A percentile compares a stretch with the other conserved stretches of the same genome.
Evolutionary conservation across 169 alveolate genomes (phyloP).

Genomic region (Plasmodium fragile): DNA sequence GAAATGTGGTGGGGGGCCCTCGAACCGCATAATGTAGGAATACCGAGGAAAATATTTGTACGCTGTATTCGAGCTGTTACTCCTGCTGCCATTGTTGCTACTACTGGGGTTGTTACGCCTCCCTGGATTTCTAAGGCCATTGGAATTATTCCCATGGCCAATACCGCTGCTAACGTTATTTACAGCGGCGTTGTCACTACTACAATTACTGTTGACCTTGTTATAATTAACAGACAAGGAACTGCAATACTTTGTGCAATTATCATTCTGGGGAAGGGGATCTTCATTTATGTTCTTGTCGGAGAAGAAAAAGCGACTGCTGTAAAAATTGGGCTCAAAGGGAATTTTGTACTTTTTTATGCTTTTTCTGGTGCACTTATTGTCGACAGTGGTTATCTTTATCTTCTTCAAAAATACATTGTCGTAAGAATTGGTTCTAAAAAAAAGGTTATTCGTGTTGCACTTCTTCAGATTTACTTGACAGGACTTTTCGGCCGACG

Average conservation of each 20-base stretch:
- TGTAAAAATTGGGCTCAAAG: constrained; percentile 73
- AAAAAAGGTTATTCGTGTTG: constrained; percentile 11
- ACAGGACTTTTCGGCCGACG: constrained; percentile 1
- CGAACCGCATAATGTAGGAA: constrained; percentile 54
- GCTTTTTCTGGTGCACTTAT: constrained; percentile 11
- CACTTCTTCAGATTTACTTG: constrained; percentile 1
- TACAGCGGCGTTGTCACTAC: background rate
- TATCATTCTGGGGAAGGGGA: background rate
- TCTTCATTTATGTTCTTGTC: constrained; percentile 47
- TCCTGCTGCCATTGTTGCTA: background rate
- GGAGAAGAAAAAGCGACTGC: constrained; percentile 52
- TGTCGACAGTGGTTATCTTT: constrained; percentile 35
- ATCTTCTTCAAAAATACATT: constrained; percentile 45
- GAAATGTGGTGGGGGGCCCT: constrained; percentile 76
- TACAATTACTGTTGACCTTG: background rate
- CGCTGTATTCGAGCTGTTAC: background rate
- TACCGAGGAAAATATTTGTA: background rate
- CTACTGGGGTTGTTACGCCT: background rate
- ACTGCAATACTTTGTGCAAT: constrained; percentile 19
- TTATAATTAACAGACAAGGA: constrained; percentile 26
- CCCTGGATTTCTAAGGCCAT: background rate
- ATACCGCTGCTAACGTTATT: background rate
- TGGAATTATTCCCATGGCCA: background rate
- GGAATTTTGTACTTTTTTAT: constrained; percentile 58
- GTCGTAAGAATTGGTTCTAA: constrained; percentile 27